Percentiles rank a stretch among this genome's conserved stretches.
These are phyloP conservation scores for Alternaria atra DNA, from an alignment of 2,329 filamentous ascomycete genomes.

Conservation along the genomic window DNA sequence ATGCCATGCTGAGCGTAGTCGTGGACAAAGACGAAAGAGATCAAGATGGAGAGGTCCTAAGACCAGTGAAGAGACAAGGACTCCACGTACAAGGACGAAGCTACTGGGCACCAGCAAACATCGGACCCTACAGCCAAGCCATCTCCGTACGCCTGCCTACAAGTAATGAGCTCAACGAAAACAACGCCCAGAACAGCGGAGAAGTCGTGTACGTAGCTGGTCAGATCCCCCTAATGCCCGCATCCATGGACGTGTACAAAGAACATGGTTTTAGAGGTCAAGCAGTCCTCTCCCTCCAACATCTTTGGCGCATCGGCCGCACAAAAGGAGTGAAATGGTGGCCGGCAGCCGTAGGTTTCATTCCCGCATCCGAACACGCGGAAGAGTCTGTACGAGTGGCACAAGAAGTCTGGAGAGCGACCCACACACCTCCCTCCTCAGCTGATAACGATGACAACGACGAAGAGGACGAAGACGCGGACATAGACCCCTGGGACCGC, in stretches of 20 bases:
- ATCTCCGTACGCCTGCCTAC: constrained; percentile 63
- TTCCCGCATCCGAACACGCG: constrained; percentile 16
- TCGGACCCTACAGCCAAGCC: constrained; percentile 95
- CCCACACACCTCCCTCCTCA: constrained; percentile 2
- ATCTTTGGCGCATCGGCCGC: constrained; percentile 83
- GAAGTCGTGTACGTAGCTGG: constrained; percentile 76
- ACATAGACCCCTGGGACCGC: constrained; percentile 72
- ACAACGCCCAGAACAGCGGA: constrained; percentile 19
- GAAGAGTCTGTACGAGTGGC: constrained; percentile 47
- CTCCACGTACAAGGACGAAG: constrained; percentile 92
- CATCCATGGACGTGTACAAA: constrained; percentile 71
- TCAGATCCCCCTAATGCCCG: constrained; percentile 87
- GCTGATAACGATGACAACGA: too few relatives aligned
- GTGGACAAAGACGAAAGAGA: constrained; percentile 38
- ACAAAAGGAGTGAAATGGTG: constrained; percentile 78
- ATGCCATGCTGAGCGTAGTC: constrained; percentile 68
- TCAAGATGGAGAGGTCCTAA: constrained; percentile 30
- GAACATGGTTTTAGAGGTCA: constrained; percentile 62
- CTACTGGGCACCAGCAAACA: constrained; percentile 98
- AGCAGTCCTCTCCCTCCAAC: constrained; percentile 79
- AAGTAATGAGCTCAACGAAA: constrained; percentile 25
- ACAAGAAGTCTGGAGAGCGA: constrained; percentile 57
- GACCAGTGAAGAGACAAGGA: constrained; percentile 52
- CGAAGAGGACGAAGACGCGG: constrained; percentile 48
- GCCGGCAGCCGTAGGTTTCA: constrained; percentile 72